Evolutionary conservation across 495 filamentous ascomycete species (phyloP), one percentile per base, ranked within the genome.

Genomic region (Mytilinidion resinicola): DNA sequence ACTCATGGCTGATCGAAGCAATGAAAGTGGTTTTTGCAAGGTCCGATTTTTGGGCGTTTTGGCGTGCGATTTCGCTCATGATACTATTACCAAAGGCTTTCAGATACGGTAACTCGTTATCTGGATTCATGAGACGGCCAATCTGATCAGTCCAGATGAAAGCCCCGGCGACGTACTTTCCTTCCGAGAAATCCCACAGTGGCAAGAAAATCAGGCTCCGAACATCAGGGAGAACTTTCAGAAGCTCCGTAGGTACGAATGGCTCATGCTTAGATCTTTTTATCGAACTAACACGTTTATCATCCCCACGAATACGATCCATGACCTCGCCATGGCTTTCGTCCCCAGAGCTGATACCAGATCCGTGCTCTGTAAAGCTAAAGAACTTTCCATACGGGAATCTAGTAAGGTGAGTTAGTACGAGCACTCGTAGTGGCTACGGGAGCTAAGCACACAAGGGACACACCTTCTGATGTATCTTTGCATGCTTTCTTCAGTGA

Each of bases 1-100:
- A 77, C 68, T 96, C 91, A 67, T 96, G 91, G 2, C 89, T 93
- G 33, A 96, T 95, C 61, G 95, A 95, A 43, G 91, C 91, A 54
- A 95, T 90, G 69, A 96, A 96, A 12, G 93, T 73, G 5, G 91
- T 95, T 72, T 96, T 96, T 73, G 87, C 91, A 70, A 95, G 87
- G 63, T 93, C 93, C 8, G 90, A 89, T 11, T 86, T 84, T 66
- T 95, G 90, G 1, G 90, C 90, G 4, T 90, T 88, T 72, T 68
- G 15, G 8, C 63, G 52, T 0, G 68, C 48, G 9, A 70, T 39
- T 46, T 71, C 69, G 21, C 55, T 65, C 65, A 69, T 69, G 35
- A 72, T 51, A 3, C 61, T 61, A 34, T 53, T 53, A n/a, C 66
- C 37, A 34, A 69, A 69, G 1, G 65, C 55, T 36, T 60, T 61